Base-by-base conservation (phyloP, 257 asterid genomes). In the Vinca minor region DNA sequence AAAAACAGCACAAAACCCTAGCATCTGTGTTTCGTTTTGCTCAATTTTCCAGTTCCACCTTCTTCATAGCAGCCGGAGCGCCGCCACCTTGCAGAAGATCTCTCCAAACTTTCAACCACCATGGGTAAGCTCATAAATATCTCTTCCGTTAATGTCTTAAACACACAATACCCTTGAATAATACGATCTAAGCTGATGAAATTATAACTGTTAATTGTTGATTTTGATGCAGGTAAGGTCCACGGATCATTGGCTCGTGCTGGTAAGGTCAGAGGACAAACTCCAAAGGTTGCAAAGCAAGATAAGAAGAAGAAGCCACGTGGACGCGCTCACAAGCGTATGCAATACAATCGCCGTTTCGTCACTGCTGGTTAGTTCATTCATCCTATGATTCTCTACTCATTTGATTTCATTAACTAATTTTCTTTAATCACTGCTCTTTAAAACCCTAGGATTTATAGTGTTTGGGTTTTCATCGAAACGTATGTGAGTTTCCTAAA, bases 171-270 rank as follows among this genome's bases (percentile, higher is more conserved):
- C 23, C 13, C 12, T 6, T 45, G 1, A 2, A 1, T 1, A 8
- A 44, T 3, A 26, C 39, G 60, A 28, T 54, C 60, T 28, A 54
- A 17, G 4, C 1, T n/a, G 59, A 32, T 1, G 4, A 12, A 1
- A 1, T 14, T 11, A 1, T 15, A 31, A 31, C 8, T 31, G 20
- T 7, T 5, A 34, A 2, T 55, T 55, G 5, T 55, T 55, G 38
- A 15, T 31, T 34, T 7, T 55, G 61, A 55, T 31, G 61, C 81
- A 84, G 96, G 97, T 67, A 90, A 87, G 93, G 96, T 90, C 7
- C 97, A 90, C 82, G 97, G 97, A 67, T 90, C 97, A 13, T 77
- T 90, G 75, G 97, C 97, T 49, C 95, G 97, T 66, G 97, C 97
- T 34, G 95, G 95, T 10, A 89, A 87, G 87, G 97, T 89, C 45